Percentiles rank a stretch among this genome's conserved stretches.
Conservation (phyloP, 2,329 filamentous ascomycete genomes). For the Diaporthe caulivora region DNA sequence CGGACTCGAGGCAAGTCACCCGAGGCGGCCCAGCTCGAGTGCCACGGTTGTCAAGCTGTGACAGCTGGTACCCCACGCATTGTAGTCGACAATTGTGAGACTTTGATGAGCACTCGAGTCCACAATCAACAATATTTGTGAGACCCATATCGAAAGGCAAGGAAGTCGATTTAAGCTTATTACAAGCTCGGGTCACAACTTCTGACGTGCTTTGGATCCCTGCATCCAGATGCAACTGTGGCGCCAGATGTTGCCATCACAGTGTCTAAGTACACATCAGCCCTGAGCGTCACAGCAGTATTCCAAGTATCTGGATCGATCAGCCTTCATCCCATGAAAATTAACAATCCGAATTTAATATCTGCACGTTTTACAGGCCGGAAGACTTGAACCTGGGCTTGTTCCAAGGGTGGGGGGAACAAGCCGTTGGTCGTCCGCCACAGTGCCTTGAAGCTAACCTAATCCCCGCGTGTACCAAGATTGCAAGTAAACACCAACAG, state of each 20-base stretch:
- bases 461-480: neutral
- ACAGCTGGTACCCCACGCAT: neutral
- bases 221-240: constrained; percentile 21
- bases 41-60: neutral
- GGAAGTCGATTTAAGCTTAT: constrained; percentile 15
- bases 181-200: constrained; percentile 4
- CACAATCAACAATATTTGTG: neutral
- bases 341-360: too few species aligned
- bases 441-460: neutral
- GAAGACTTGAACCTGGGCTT: neutral
- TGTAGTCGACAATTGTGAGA: neutral
- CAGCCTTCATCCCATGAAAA: too few species aligned
- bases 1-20: neutral
- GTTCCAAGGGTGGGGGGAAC: neutral
- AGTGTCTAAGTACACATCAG: too few species aligned
- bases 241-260: neutral
- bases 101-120: neutral
- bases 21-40: neutral
- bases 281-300: neutral
- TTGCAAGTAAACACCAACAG: neutral
- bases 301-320: neutral
- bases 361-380: too few species aligned
- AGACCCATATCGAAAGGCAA: neutral
- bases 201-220: constrained; percentile 22
- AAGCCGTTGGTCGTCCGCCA: neutral